These are phyloP conservation scores for Articulospora tetracladia DNA, from an alignment of 495 filamentous ascomycete species.

Conservation along the genomic window DNA sequence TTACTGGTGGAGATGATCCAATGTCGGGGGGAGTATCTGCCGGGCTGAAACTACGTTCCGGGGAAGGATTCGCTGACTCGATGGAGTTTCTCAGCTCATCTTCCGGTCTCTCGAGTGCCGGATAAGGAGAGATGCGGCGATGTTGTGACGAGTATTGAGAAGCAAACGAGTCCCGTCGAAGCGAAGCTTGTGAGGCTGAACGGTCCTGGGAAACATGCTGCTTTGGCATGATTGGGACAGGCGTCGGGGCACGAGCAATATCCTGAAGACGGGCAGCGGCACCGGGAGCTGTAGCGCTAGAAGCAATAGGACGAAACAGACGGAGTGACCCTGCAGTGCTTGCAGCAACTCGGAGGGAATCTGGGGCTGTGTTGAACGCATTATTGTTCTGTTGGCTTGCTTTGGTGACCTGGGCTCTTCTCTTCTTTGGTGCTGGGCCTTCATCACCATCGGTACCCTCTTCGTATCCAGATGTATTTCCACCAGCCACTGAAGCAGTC, in stretches of 20 bases:
- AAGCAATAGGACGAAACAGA: slow-evolving; percentile 72
- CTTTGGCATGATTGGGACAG: slow-evolving; percentile 52
- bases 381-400: slow-evolving; percentile 58
- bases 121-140: slow-evolving; percentile 44
- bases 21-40: slow-evolving; percentile 59
- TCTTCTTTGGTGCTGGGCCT: slow-evolving; percentile 50
- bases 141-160: slow-evolving; percentile 1
- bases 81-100: slow-evolving; percentile 23
- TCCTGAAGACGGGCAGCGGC: slow-evolving; percentile 60
- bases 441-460: slow-evolving; percentile 67
- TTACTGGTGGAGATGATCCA: slow-evolving; percentile 74
- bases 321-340: slow-evolving; percentile 85
- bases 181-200: slow-evolving; percentile 18
- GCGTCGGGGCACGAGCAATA: slow-evolving; percentile 76
- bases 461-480: slow-evolving; percentile 64
- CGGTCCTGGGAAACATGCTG: slow-evolving; percentile 21
- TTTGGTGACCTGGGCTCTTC: slow-evolving; percentile 69
- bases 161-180: slow-evolving; percentile 19
- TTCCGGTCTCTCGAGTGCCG: slow-evolving; percentile 16
- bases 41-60: slow-evolving; percentile 49
- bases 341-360: slow-evolving; percentile 82
- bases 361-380: slow-evolving; percentile 64
- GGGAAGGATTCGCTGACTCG: slow-evolving; percentile 47
- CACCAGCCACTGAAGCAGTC: slow-evolving; percentile 35
- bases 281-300: slow-evolving; percentile 34